Conservation (phyloP, 2,329 filamentous ascomycete species). For the Curvularia spicifera region DNA sequence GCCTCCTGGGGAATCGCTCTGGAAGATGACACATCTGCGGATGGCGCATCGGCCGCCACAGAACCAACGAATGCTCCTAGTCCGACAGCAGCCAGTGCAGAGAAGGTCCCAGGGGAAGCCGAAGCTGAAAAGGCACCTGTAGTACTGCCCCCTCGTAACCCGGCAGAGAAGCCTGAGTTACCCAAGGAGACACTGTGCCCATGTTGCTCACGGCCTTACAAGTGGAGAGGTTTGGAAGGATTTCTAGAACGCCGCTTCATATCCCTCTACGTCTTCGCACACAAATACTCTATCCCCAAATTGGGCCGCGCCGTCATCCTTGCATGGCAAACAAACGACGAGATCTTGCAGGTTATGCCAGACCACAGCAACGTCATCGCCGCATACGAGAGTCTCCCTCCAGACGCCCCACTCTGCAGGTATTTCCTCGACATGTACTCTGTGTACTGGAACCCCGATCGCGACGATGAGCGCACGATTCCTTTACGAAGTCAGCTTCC, state of each 20-base stretch:
- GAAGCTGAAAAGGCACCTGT: conserved; percentile 35
- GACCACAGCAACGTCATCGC: conserved; percentile 48
- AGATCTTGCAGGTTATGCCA: conserved; percentile 47
- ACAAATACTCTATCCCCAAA: conserved; percentile 42
- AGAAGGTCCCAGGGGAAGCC: conserved; percentile 41
- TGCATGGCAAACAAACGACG: conserved; percentile 47
- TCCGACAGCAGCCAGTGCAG: conserved; percentile 28
- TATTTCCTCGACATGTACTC: conserved; percentile 49
- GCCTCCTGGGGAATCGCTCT: conserved; percentile 46
- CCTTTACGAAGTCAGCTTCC: conserved; percentile 43
- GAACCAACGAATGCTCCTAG: conserved; percentile 14
- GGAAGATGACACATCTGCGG: conserved; percentile 37
- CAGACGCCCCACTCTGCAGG: conserved; percentile 39
- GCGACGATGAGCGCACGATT: conserved; percentile 40
- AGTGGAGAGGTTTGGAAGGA: conserved; percentile 47
- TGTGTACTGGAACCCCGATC: conserved; percentile 47
- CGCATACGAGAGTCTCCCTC: conserved; percentile 41
- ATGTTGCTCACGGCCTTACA: conserved; percentile 46
- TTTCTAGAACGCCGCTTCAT: conserved; percentile 48
- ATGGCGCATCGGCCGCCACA: conserved; percentile 13
- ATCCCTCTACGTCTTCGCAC: conserved; percentile 43
- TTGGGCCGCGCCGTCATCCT: conserved; percentile 43
- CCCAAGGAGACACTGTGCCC: conserved; percentile 47
- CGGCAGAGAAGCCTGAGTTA: conserved; percentile 42
- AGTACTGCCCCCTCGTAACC: conserved; percentile 36